A percentile compares a stretch with the other conserved stretches of the same genome.
Evolutionary conservation across 1,284 basidiomycete genomes (phyloP).

Genomic region (Cryptococcus sp.): DNA sequence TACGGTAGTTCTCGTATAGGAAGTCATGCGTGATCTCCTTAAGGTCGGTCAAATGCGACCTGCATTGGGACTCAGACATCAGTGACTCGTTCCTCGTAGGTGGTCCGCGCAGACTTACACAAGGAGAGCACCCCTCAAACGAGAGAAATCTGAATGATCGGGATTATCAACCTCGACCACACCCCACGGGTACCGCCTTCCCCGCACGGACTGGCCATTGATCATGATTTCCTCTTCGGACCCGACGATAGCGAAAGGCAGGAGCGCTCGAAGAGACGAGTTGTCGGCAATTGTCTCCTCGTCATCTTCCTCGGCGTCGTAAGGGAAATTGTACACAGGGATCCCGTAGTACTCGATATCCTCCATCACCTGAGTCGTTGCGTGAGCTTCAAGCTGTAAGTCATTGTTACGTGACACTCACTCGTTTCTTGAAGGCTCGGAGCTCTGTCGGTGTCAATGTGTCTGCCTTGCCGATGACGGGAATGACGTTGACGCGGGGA

Average conservation of each 20-base stretch:
- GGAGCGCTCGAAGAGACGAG: conserved; percentile 81
- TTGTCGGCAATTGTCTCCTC: conserved; percentile 99
- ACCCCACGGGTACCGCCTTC: conserved; percentile 95
- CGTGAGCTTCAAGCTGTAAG: not conserved
- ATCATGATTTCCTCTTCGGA: conserved; percentile 96
- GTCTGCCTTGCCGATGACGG: conserved; percentile 97
- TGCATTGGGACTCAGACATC: conserved; percentile 43
- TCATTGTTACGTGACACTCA: conserved; percentile 53
- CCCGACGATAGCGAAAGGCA: conserved; percentile 97
- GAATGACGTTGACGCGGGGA: conserved; percentile 97
- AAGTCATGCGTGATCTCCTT: conserved; percentile 94
- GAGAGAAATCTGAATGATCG: conserved; percentile 94
- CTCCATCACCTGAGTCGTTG: conserved; percentile 80
- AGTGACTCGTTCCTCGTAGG: not conserved
- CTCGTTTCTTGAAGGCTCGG: conserved; percentile 93
- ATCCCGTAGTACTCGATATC: conserved; percentile 99
- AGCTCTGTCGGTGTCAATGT: conserved; percentile 89
- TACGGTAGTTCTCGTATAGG: conserved; percentile 87
- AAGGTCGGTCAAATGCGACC: conserved; percentile 91
- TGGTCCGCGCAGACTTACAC: conserved; percentile 59
- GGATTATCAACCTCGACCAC: conserved; percentile 98
- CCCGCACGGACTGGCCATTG: conserved; percentile 86
- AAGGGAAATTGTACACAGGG: conserved; percentile 99
- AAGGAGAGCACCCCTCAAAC: conserved; percentile 85
- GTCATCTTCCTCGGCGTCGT: conserved; percentile 98